phyloP scores from a whole-genome alignment of 441 rosid genomes.

The Isatis lusitanica region DNA sequence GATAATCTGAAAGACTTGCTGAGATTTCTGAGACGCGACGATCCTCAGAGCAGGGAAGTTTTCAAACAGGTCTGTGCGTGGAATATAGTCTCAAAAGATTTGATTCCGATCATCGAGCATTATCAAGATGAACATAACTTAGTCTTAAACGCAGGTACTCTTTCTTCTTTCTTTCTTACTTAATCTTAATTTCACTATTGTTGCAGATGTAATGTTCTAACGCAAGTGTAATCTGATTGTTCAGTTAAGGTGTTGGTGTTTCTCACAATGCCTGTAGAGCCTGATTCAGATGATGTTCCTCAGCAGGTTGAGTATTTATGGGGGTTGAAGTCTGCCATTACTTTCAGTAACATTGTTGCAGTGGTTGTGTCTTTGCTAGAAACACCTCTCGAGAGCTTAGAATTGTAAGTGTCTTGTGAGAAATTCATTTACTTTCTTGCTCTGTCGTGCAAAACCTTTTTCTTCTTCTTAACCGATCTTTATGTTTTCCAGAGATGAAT shows the following conservation, averaged over 20 bases:
- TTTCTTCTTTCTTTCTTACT: neutral
- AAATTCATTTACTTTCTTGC: neutral
- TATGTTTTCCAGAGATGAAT: constrained; percentile 56
- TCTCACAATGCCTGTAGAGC: constrained; percentile 90
- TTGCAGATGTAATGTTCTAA: neutral
- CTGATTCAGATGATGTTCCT: constrained; percentile 66
- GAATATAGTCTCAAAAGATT: constrained; percentile 79
- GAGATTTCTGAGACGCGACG: constrained; percentile 86
- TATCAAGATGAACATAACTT: constrained; percentile 65
- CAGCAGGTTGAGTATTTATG: constrained; percentile 85
- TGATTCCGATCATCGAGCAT: constrained; percentile 84
- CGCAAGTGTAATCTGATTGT: constrained; percentile 3
- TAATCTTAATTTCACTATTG: neutral
- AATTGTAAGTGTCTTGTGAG: constrained; percentile 44
- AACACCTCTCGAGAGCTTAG: constrained; percentile 79
- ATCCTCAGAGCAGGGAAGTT: constrained; percentile 79
- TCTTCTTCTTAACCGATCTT: neutral
- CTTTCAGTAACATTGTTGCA: constrained; percentile 59
- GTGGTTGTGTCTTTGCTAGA: constrained; percentile 83
- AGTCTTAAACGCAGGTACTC: constrained; percentile 78
- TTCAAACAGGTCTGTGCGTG: constrained; percentile 95
- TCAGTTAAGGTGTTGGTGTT: constrained; percentile 95
- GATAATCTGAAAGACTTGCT: constrained; percentile 86
- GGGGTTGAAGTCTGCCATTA: constrained; percentile 77
- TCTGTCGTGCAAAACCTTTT: neutral